Percentiles rank a stretch among this genome's conserved stretches.
Evolutionary conservation across 129 eudicot genomes (phyloP).

Genomic region (Oenanthe sinensis): DNA sequence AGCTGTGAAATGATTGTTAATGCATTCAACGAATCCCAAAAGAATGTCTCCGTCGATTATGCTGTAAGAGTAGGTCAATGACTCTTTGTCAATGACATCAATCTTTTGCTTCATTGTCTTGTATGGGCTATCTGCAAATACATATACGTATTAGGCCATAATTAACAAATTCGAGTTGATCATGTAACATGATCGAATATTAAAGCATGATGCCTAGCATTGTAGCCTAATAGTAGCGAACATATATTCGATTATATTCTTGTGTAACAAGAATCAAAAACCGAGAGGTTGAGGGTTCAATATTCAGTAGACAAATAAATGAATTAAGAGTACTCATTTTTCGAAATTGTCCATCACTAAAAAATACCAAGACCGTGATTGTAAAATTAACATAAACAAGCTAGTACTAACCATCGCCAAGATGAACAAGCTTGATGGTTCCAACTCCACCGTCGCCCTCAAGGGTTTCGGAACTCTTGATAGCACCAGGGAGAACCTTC

Average conservation of each 20-base stretch:
- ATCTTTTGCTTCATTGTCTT: slow-evolving; percentile 1
- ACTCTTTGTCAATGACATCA: background rate
- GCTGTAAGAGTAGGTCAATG: background rate
- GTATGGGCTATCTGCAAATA: background rate
- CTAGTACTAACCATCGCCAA: slow-evolving; percentile 6
- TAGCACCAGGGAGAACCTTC: slow-evolving; percentile 10
- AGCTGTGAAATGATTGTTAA: background rate
- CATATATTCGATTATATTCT: no score
- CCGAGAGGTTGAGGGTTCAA: no score
- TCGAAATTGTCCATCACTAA: no score
- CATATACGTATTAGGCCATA: background rate
- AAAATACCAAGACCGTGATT: no score
- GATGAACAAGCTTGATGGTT: slow-evolving; percentile 8
- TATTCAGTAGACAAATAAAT: no score
- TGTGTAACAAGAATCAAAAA: no score
- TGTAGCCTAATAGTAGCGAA: no score
- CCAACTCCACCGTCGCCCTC: slow-evolving; percentile 20
- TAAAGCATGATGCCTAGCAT: no score
- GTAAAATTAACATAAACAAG: background rate
- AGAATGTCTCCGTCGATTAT: slow-evolving; percentile 2
- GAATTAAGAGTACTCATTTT: no score
- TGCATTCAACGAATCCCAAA: background rate
- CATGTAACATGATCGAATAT: no score
- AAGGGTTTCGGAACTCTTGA: slow-evolving; percentile 10
- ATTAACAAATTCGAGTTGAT: no score